Evolutionary conservation across 306 rosid species (phyloP), one percentile per base, ranked within the genome.

Genomic region (Elaeagnus macrophylla): DNA sequence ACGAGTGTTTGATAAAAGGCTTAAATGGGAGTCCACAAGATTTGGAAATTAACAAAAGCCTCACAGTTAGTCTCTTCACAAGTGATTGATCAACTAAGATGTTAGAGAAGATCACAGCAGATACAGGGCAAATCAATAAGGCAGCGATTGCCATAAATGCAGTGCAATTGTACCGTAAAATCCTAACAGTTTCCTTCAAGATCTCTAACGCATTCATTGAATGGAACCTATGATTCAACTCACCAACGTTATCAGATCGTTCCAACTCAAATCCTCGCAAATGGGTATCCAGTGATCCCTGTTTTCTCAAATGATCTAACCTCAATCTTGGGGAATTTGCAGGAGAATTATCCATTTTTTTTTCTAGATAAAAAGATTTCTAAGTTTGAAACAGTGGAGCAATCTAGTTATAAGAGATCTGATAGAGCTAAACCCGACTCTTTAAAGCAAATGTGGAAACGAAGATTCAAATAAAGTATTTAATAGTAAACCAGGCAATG

Each of bases 191-290:
- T 56, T 93, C 96, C 67, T 88, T 79, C 64, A 93, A 64, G 71
- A 93, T 93, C 66, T 93, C 94, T 73, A 84, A 70, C 6, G 99
- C 99, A 74, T 70, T 87, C 99, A 84, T 93, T 7, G 96, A 69
- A 40, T 71, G 85, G 53, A 80, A 65, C 57, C 44, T 68, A 17
- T 51, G 36, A 40, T 63, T 16, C 15, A 51, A 56, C 54, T 37
- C 68, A 66, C 54, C 48, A 54, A 39, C 63, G 37, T 55, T 65
- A 62, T 71, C 73, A 49, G 80, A 53, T 11, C 60, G 46, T 57
- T 75, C 80, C 40, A 77, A 55, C 50, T 79, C 80, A 10, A 75
- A 72, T 16, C 46, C 56, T 52, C 19, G 72, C 43, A 62, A 56
- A 67, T 59, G 77, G 68, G 54, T 54, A 57, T 25, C 32, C 32